Evolutionary conservation across 2,329 filamentous ascomycete genomes (phyloP), one percentile per base, ranked within the genome.

Genomic region (Chrysoporthe cubensis): DNA sequence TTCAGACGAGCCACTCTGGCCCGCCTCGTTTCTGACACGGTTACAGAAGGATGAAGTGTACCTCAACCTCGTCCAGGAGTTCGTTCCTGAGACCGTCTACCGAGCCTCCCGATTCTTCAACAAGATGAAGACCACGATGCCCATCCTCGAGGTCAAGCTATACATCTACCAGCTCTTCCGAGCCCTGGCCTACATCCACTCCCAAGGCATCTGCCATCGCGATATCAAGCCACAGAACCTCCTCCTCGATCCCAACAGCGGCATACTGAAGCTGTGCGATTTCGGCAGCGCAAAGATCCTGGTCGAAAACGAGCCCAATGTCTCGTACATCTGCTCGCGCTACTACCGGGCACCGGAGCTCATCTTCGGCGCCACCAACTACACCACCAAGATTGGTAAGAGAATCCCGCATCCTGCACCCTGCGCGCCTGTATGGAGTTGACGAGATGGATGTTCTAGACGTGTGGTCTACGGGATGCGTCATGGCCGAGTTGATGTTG

Each of bases 101-200:
- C 91, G 96, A 76, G 96, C 96, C 56, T 98, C 96, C 71, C 91
- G 96, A 76, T 98, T 97, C 84, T 99, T 99, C 87, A 98, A 96
- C 87, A 99, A 99, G 85, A 91, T 98, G 91, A 99, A 98, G 89
- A 97, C 94, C 7, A 97, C 95, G 64, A 99, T 99, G 96, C 96
- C 96, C 18, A 97, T 95, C 75, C 88, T 99, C 74, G 96, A 99
- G 81, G 94, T 98, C 78, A 99, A 99, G 86, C 91, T 99, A 71
- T 99, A 98, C 86, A 99, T 95, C 79, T 99, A 99, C 83, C 96
- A 99, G 85, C 91, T 99, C 66, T 99, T 99, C 88, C 91, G 96
- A 75, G 97, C 96, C 46, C 87, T 99, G 74, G 96, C 96, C 77
- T 99, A 99, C 83, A 99, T 99, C 75, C 96, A 99, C 83, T 98